A percentile compares a stretch with the other conserved stretches of the same genome.
Evolutionary conservation across 495 filamentous ascomycete species (phyloP).

Genomic region (Staphylotrichum longicolle): DNA sequence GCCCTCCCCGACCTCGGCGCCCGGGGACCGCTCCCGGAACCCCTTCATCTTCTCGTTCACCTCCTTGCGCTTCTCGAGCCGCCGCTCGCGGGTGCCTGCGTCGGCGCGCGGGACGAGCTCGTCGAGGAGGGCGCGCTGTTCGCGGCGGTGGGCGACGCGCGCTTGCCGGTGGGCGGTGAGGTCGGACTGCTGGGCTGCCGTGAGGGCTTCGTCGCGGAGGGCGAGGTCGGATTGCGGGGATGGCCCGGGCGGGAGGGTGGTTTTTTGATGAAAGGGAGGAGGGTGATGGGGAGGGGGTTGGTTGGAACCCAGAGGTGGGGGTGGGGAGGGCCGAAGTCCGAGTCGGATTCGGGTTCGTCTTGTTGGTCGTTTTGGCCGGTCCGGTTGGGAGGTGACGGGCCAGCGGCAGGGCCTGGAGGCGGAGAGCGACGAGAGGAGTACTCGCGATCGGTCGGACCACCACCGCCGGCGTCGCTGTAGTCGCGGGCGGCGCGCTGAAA

Average conservation of each 20-base stretch:
- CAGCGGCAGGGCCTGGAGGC: neutral
- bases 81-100: conserved; percentile 77
- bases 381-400: neutral
- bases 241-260: conserved; percentile 48
- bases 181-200: conserved; percentile 52
- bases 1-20: conserved; percentile 52
- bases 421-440: too few species aligned
- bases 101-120: conserved; percentile 83
- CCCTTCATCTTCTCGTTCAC: conserved; percentile 55
- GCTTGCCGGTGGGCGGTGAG: conserved; percentile 57
- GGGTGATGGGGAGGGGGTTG: neutral
- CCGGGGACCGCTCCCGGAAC: conserved; percentile 60
- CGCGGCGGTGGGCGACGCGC: conserved; percentile 59
- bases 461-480: neutral
- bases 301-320: conserved; percentile 18
- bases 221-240: conserved; percentile 76
- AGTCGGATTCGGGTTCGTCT: conserved; percentile 21
- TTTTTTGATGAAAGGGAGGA: neutral
- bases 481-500: conserved; percentile 38
- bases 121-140: conserved; percentile 64
- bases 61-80: conserved; percentile 72
- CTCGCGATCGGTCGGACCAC: too few species aligned
- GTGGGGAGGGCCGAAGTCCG: conserved; percentile 66
- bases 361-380: conserved; percentile 27
- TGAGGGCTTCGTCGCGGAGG: conserved; percentile 49